Evolutionary conservation across 495 filamentous ascomycete species (phyloP).

Genomic region (Annulohypoxylon stygium): DNA sequence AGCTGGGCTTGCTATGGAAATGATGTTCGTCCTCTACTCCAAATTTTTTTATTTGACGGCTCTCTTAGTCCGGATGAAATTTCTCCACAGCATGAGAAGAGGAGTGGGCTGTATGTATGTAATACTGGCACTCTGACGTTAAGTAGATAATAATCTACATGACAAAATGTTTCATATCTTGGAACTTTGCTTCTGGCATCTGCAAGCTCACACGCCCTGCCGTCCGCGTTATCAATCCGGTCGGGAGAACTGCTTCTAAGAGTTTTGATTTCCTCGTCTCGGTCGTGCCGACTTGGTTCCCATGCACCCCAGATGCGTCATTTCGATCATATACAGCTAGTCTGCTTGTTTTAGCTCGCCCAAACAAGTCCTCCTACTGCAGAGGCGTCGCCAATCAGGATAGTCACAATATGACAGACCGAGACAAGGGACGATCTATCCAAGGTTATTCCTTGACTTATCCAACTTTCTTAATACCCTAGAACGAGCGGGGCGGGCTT

Average conservation of each 20-base stretch:
- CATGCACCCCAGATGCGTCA: constrained; percentile 48
- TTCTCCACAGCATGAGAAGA: constrained; percentile 28
- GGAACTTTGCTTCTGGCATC: constrained; percentile 25
- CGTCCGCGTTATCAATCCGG: constrained; percentile 29
- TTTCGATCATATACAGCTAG: constrained; percentile 43
- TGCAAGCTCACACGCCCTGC: constrained; percentile 20
- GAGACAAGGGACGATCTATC: constrained; percentile 39
- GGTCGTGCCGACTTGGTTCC: constrained; percentile 40
- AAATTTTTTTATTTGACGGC: constrained; percentile 8
- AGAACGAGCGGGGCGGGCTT: constrained; percentile 41
- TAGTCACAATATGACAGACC: constrained; percentile 36
- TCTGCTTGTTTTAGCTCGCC: constrained; percentile 28
- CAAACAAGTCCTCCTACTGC: constrained; percentile 33
- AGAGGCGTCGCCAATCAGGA: constrained; percentile 39
- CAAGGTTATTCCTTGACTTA: constrained; percentile 43
- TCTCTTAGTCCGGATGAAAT: constrained; percentile 13
- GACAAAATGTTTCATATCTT: constrained; percentile 20
- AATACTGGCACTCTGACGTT: constrained; percentile 13
- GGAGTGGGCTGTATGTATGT: constrained; percentile 35
- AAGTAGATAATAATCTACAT: constrained; percentile 27
- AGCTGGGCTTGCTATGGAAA: constrained; percentile 22
- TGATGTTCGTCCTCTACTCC: constrained; percentile 30
- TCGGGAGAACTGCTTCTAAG: constrained; percentile 31
- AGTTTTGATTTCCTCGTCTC: constrained; percentile 35
- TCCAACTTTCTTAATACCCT: constrained; percentile 24